These are phyloP conservation scores for Histomonas meleagridis DNA, from an alignment of 208 protist genomes.

Conservation along the genomic window DNA sequence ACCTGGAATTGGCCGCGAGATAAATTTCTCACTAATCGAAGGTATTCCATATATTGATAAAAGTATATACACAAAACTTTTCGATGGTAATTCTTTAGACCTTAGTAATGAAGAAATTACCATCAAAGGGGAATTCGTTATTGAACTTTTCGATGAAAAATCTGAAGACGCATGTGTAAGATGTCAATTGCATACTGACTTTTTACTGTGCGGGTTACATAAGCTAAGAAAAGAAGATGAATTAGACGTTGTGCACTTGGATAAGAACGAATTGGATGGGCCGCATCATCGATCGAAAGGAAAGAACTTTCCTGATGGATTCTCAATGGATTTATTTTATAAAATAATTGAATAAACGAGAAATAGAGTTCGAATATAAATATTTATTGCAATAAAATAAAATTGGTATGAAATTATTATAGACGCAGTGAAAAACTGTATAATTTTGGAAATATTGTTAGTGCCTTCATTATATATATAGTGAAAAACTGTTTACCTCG, in stretches of 20 bases:
- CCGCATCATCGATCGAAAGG: background rate
- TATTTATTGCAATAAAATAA: too few relatives aligned
- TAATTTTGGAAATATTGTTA: too few relatives aligned
- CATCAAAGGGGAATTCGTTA: background rate
- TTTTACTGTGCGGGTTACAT: background rate
- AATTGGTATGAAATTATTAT: too few relatives aligned
- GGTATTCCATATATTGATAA: background rate
- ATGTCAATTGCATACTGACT: background rate
- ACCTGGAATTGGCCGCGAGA: background rate
- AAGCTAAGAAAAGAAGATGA: background rate
- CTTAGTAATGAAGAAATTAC: background rate
- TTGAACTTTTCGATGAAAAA: background rate
- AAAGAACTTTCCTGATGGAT: background rate
- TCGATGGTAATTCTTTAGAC: background rate
- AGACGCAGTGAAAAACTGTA: too few relatives aligned
- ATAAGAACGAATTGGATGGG: background rate
- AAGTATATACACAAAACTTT: background rate
- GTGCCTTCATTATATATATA: too few relatives aligned
- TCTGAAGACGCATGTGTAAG: background rate
- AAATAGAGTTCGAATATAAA: too few relatives aligned
- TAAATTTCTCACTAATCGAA: background rate
- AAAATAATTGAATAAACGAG: too few relatives aligned
- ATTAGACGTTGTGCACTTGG: background rate
- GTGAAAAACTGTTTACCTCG: too few relatives aligned
- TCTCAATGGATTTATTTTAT: background rate